A percentile compares a stretch with the other conserved stretches of the same genome.
Evolutionary conservation across 768 basidiomycete genomes (phyloP).

Genomic region (Pisolithus orientalis): DNA sequence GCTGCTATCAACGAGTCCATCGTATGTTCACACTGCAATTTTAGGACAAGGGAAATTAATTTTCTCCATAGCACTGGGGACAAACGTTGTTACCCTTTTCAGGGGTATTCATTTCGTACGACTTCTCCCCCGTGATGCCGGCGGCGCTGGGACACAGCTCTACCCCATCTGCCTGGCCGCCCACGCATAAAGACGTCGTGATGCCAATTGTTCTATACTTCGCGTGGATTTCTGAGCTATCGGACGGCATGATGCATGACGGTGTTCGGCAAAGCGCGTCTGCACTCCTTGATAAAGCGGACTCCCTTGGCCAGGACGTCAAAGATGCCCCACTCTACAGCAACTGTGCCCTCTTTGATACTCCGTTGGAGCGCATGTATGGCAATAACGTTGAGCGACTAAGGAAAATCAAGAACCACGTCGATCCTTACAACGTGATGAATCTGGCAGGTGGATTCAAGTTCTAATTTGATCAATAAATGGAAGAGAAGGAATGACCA

Average conservation of each 20-base stretch:
- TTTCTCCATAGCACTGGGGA: conserved; percentile 39
- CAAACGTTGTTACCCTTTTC: conserved; percentile 25
- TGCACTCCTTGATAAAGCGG: conserved; percentile 37
- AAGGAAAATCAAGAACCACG: conserved; percentile 31
- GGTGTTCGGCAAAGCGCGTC: conserved; percentile 35
- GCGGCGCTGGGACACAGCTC: conserved; percentile 33
- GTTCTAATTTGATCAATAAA: conserved; percentile 23
- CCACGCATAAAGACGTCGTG: conserved; percentile 30
- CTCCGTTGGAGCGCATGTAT: conserved; percentile 45
- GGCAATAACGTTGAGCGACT: conserved; percentile 41
- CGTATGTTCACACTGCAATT: conserved; percentile 7
- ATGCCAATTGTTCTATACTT: conserved; percentile 44
- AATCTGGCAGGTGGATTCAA: conserved; percentile 63
- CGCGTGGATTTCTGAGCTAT: conserved; percentile 35
- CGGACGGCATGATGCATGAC: conserved; percentile 36
- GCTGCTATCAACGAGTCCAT: conserved; percentile 10
- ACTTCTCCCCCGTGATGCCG: conserved; percentile 46
- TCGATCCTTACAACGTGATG: conserved; percentile 61
- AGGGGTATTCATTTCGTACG: conserved; percentile 37
- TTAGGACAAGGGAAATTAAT: background rate
- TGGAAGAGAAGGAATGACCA: too few species aligned
- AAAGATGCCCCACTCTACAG: conserved; percentile 41
- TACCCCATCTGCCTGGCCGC: conserved; percentile 42
- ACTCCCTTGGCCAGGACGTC: conserved; percentile 30
- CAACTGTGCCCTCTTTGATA: conserved; percentile 55